Percentiles rank a stretch among this genome's conserved stretches.
phyloP scores from a whole-genome alignment of 257 asterid genomes.

The Cruciata laevipes region DNA sequence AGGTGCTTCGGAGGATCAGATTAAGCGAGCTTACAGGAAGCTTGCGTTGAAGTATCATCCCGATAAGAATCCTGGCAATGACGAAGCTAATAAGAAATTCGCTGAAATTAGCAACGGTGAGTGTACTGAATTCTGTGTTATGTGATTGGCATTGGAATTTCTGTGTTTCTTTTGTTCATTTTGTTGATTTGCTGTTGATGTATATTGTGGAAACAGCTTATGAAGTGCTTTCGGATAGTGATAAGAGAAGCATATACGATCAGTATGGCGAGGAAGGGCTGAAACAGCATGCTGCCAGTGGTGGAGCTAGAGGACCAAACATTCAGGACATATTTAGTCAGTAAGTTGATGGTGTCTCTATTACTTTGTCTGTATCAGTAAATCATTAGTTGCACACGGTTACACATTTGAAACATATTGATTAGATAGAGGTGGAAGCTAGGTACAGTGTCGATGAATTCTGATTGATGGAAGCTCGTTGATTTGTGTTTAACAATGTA shows the following conservation, averaged over 20 bases:
- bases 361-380: background rate
- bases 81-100: slow-evolving; percentile 84
- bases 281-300: slow-evolving; percentile 82
- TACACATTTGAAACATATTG: background rate
- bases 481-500: background rate
- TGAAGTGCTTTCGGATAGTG: slow-evolving; percentile 79
- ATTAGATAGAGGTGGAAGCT: background rate
- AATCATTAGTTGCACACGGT: background rate
- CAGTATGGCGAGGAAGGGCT: slow-evolving; percentile 88
- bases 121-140: background rate
- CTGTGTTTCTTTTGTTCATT: background rate
- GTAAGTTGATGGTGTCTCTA: slow-evolving; percentile 34
- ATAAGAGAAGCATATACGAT: slow-evolving; percentile 78
- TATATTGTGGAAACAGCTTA: slow-evolving; percentile 48
- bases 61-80: slow-evolving; percentile 85
- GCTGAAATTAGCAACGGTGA: slow-evolving; percentile 93
- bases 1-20: slow-evolving; percentile 88
- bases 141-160: background rate
- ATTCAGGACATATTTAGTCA: slow-evolving; percentile 78
- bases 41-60: slow-evolving; percentile 95
- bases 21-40: slow-evolving; percentile 84
- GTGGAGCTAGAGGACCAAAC: slow-evolving; percentile 78
- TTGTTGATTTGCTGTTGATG: background rate
- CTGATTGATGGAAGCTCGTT: background rate
- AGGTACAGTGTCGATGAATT: background rate